Percentiles rank a stretch among this genome's conserved stretches.
Conservation (phyloP, 2,329 filamentous ascomycete genomes). For the Aspergillus sp. region DNA sequence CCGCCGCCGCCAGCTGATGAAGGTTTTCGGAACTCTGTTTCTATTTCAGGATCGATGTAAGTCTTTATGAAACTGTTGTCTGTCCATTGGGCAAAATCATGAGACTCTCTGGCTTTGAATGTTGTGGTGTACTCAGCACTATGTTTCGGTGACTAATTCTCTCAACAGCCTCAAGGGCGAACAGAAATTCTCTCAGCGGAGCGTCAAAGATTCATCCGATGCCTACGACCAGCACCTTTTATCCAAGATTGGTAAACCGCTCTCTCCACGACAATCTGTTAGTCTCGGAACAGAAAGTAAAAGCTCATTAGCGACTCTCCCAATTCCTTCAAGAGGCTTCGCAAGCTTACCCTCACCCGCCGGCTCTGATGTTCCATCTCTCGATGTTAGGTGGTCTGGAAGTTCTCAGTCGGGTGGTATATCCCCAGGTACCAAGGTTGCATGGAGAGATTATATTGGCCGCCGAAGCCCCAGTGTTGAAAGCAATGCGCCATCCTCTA, state of each 20-base stretch:
- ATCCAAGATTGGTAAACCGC: constrained; percentile 65
- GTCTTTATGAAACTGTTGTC: constrained; percentile 19
- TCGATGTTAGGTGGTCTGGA: constrained; percentile 44
- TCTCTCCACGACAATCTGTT: constrained; percentile 54
- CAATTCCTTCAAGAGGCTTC: constrained; percentile 38
- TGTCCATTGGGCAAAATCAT: background rate
- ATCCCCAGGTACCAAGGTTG: constrained; percentile 45
- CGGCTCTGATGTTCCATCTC: constrained; percentile 35
- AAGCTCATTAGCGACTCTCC: constrained; percentile 36
- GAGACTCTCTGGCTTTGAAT: background rate
- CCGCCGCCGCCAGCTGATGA: constrained; percentile 38
- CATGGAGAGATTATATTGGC: constrained; percentile 48
- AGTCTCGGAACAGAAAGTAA: constrained; percentile 38
- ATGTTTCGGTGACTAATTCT: background rate
- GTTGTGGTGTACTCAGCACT: background rate
- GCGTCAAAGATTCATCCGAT: constrained; percentile 63
- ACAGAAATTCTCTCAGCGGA: constrained; percentile 61
- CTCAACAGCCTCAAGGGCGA: constrained; percentile 61
- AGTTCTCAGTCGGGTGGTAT: constrained; percentile 47
- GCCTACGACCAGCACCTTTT: constrained; percentile 66
- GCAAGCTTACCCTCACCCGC: constrained; percentile 39
- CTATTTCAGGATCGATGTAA: constrained; percentile 39
- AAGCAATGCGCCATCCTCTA: constrained; percentile 44
- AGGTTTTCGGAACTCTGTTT: constrained; percentile 39
- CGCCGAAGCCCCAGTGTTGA: constrained; percentile 51